Evolutionary conservation across 345 rosid genomes (phyloP).

Genomic region (Lepidium sativum): DNA sequence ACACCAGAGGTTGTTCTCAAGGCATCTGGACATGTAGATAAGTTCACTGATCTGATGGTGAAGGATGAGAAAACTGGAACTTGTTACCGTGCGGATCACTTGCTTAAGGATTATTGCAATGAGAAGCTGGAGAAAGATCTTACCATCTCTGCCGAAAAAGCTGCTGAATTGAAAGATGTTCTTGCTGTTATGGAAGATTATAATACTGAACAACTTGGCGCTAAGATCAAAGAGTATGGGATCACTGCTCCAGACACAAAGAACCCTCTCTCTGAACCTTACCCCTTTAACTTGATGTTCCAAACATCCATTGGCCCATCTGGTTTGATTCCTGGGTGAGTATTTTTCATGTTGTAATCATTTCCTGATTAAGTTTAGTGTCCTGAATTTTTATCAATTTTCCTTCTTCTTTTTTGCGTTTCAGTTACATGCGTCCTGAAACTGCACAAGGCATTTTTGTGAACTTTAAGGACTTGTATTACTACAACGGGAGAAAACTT

Average conservation of each 20-base stretch:
- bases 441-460: conserved; percentile 96
- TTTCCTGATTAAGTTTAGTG: neutral
- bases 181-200: conserved; percentile 75
- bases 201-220: conserved; percentile 63
- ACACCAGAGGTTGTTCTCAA: conserved; percentile 85
- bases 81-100: conserved; percentile 79
- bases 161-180: conserved; percentile 65
- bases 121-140: conserved; percentile 84
- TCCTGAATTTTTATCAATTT: neutral
- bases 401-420: neutral
- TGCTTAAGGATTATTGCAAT: conserved; percentile 76
- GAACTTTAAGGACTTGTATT: conserved; percentile 74
- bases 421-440: conserved; percentile 94
- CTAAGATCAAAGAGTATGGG: conserved; percentile 68
- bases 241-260: conserved; percentile 73
- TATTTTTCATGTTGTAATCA: neutral
- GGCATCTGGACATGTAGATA: conserved; percentile 96
- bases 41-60: conserved; percentile 95
- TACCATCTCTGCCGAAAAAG: conserved; percentile 50
- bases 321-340: conserved; percentile 70
- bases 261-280: conserved; percentile 74
- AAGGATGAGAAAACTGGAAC: conserved; percentile 84
- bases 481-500: conserved; percentile 82
- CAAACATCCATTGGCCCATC: conserved; percentile 93
- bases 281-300: conserved; percentile 87